Base-by-base conservation (phyloP, 306 rosid genomes). In the Cucurbita moschata region DNA sequence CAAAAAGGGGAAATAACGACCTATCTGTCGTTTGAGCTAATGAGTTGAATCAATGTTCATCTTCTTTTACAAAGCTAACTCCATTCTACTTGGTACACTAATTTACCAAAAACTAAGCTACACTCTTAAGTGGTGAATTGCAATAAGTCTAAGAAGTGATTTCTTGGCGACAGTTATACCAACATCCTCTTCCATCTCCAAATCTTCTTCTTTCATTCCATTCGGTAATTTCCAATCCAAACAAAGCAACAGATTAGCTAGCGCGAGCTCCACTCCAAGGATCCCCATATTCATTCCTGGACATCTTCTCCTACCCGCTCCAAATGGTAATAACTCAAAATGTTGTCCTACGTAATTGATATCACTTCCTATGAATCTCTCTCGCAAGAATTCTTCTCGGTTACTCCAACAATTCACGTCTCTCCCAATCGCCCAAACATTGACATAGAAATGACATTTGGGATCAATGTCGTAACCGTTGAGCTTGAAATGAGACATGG, bases 141-240 rank as follows among this genome's bases (percentile, higher is more conserved):
- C 83, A 14, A 82, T 81, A 63, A 85, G 84, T 4, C 37, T 40
- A 5, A 85, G 78, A 62, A 81, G n/a, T n/a, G 52, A 49, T 56
- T 76, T 88, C 72, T 82, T 88, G 16, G 71, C 23, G 10, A 73
- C 15, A 5, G 87, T 77, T 10, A 86, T 57, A 1, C 77, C n/a
- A 23, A 51, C 16, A 40, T 84, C 86, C 69, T 88, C 88, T 54
- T 84, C 87, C 90, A 82, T 86, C n/a, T 78, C 59, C 51, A 84
- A 51, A 4, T 84, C 84, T 23, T 81, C 66, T 42, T 72, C 83
- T 61, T 62, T 40, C 78, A 79, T 72, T 15, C 88, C 93, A 21
- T 13, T 8, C 0, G 81, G 87, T 59, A 82, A 58, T 30, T 82
- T 63, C 69, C 69, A 63, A 63, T 63, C 14, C 16, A 63, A 63